Evolutionary conservation across 2,329 filamentous ascomycete genomes (phyloP), one percentile per base, ranked within the genome.

Genomic region (Fusarium clavum): DNA sequence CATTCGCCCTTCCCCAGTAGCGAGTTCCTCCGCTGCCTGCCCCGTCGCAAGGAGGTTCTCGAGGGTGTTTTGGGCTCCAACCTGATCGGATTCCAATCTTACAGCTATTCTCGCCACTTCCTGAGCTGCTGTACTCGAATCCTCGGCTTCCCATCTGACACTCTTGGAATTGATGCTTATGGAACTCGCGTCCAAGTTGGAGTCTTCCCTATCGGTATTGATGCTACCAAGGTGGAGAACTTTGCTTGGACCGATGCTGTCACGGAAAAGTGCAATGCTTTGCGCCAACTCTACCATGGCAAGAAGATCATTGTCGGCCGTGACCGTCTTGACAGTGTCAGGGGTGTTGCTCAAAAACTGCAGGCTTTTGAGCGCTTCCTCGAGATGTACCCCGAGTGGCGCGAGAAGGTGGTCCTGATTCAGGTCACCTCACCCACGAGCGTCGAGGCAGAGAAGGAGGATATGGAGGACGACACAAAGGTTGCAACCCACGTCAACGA

Each of bases 221-320:
- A 98, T 79, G 93, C 92, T n/a, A 87, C 88, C 66, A 90, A 91
- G 67, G 93, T 96, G 18, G 90, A 94, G 76, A 87, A 86, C 56
- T 83, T 89, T 47, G 94, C 94, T 1, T 97, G 93, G 81, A 88
- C 88, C 7, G 85, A 90, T 46, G 83, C 88, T 0, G 89, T 90
- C 25, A 91, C 92, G 22, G 88, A 92, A 58, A 89, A 93, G 76
- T 93, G 94, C 77, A 81, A 86, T 57, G 90, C 88, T 0, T 88
- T 98, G 55, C 90, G 89, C 76, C 88, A 91, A 69, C 83, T 96
- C 73, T 97, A 97, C 77, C 86, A 86, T n/a, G 94, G 91, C 65
- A 97, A 95, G 83, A 97, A 97, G 82, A 91, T 98, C 74, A 97
- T 98, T 73, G 94, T 98, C 58, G 95, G 95, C 13, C 90, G 95